A percentile compares a stretch with the other conserved stretches of the same genome.
These are phyloP conservation scores for Fusarium scirpi DNA, from an alignment of 2,329 filamentous ascomycete genomes.

Conservation along the genomic window DNA sequence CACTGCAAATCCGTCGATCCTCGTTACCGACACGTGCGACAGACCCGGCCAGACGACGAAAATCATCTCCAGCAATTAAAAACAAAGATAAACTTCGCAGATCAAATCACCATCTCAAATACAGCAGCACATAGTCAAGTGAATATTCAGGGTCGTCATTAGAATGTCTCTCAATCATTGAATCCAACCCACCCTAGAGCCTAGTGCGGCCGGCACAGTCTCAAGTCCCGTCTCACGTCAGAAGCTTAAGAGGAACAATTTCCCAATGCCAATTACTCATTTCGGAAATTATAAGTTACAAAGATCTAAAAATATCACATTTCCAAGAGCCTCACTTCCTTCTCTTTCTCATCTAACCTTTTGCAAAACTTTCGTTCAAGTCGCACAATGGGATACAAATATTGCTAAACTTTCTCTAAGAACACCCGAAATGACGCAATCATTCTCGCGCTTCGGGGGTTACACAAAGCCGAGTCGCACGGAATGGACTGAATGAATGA, in stretches of 20 bases:
- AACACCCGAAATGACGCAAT: conserved; percentile 16
- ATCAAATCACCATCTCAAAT: too few relatives aligned
- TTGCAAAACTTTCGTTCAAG: too few relatives aligned
- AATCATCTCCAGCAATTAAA: neutral
- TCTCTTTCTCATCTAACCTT: too few relatives aligned
- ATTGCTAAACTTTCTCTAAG: neutral
- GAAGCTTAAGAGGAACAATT: conserved; percentile 14
- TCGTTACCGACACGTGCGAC: neutral
- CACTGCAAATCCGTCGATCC: neutral
- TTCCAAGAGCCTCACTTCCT: conserved; percentile 12
- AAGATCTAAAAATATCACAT: neutral
- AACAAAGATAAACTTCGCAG: too few relatives aligned
- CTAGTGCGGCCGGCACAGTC: too few relatives aligned
- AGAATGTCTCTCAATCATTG: neutral
- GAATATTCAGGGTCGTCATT: neutral
- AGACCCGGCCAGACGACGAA: neutral
- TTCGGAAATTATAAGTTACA: conserved; percentile 7
- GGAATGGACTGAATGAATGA: neutral
- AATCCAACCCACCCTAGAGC: neutral
- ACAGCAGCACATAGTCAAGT: too few relatives aligned
- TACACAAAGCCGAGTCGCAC: conserved; percentile 9
- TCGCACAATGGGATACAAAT: neutral
- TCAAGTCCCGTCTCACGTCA: conserved; percentile 22
- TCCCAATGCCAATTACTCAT: neutral
- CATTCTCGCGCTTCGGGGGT: conserved; percentile 19